Evolutionary conservation across 2,329 filamentous ascomycete species (phyloP).

Genomic region (Lasiodiplodia sp.): DNA sequence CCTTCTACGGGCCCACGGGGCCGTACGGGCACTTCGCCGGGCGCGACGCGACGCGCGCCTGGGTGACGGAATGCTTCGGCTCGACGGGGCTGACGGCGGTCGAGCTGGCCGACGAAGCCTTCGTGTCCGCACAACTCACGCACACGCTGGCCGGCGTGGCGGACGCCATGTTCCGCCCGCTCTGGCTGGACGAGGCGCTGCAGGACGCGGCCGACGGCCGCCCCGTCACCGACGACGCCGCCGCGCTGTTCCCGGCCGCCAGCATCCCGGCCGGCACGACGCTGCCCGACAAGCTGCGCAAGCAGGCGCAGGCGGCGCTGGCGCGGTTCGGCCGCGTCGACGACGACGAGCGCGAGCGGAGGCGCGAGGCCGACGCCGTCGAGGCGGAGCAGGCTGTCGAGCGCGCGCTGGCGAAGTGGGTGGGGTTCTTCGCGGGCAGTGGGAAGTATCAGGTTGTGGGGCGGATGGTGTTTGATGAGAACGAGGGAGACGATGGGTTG

Average conservation of each 20-base stretch:
- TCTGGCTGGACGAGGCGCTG: constrained; percentile 39
- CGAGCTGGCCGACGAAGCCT: background rate
- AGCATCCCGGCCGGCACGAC: background rate
- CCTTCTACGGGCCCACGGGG: constrained; percentile 42
- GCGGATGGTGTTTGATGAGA: constrained; percentile 31
- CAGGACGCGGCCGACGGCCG: constrained; percentile 32
- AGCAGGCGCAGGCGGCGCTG: background rate
- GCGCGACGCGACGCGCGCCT: constrained; percentile 40
- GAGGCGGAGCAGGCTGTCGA: constrained; percentile 30
- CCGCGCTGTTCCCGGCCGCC: background rate
- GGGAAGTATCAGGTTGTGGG: constrained; percentile 38
- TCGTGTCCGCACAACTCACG: constrained; percentile 33
- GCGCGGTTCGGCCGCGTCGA: constrained; percentile 32
- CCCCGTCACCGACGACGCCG: constrained; percentile 25
- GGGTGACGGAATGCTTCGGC: constrained; percentile 43
- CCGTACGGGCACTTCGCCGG: constrained; percentile 42
- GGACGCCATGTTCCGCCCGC: constrained; percentile 38
- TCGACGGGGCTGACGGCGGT: background rate
- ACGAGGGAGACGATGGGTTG: constrained; percentile 31
- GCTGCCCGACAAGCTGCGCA: constrained; percentile 26
- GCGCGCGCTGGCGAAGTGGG: constrained; percentile 15
- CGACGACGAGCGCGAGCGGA: constrained; percentile 33
- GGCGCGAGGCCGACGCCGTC: constrained; percentile 33
- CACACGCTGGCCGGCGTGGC: constrained; percentile 36
- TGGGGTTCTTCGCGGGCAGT: constrained; percentile 35